phyloP scores from a whole-genome alignment of 2,329 filamentous ascomycete species.

The Daldinia eschscholtzii region DNA sequence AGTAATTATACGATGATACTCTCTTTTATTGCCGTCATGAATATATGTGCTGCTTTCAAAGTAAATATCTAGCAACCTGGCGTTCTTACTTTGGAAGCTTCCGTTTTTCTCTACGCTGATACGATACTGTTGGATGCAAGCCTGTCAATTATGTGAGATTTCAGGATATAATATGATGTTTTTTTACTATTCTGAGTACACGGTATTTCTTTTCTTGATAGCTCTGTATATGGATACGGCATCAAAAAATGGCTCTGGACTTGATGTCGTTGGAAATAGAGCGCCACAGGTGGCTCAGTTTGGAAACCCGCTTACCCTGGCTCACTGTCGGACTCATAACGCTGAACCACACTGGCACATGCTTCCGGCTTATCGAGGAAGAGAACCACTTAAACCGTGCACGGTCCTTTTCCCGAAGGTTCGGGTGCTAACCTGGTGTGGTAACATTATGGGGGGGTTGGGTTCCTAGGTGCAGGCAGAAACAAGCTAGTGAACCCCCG shows the following conservation, averaged over 20 bases:
- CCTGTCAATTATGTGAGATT: too few relatives aligned
- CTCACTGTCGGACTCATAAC: not conserved
- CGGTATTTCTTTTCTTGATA: not conserved
- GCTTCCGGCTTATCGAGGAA: not conserved
- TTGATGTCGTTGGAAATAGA: constrained; percentile 5
- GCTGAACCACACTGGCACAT: not conserved
- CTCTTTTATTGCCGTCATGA: not conserved
- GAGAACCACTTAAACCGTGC: constrained; percentile 13
- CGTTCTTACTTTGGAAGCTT: not conserved
- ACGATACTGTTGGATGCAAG: not conserved
- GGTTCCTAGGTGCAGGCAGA: not conserved
- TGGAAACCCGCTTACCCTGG: not conserved
- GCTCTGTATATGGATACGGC: not conserved
- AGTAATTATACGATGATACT: not conserved
- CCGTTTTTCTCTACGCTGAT: not conserved
- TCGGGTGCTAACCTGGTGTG: constrained; percentile 25
- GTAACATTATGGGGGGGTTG: constrained; percentile 24
- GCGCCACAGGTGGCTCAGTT: constrained; percentile 5
- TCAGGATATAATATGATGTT: not conserved
- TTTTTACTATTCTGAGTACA: not conserved
- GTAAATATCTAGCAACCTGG: not conserved
- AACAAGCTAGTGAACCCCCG: not conserved
- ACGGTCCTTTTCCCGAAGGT: constrained; percentile 35
- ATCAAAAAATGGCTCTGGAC: not conserved
- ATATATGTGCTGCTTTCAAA: not conserved